Base-by-base conservation (phyloP, 208 protist species). In the Leishmania mexicana region DNA sequence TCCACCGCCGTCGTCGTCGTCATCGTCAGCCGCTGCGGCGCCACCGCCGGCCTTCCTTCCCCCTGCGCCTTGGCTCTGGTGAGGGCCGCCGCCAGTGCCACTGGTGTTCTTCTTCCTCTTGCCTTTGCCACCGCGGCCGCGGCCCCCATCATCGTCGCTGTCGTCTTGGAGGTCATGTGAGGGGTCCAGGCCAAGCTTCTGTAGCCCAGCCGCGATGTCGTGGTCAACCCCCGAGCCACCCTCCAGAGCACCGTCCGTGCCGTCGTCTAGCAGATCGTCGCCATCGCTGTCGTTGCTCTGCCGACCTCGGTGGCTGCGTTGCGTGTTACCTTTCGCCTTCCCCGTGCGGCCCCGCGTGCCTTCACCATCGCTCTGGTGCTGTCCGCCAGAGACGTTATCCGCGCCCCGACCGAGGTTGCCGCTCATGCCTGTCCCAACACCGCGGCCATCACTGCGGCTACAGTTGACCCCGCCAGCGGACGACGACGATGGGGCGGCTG, bases 41-140 rank as follows among this genome's bases (percentile, higher is more conserved):
- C 11, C 68, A 40, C 17, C 42, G 47, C 35, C 73, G 35, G 24
- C 19, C 15, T 47, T 72, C 19, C 19, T 40, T 15, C 17, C 21
- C 24, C 67, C 67, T 1, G 24, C 40, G 40, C 13, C 17, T 47
- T 72, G 67, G 40, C 35, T 47, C 19, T 72, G 67, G 21, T 24
- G 8, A 1, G 67, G 67, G 38, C 7, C 67, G 11, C 42, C 21
- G 28, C 40, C 70, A 19, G 70, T 28, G 38, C 70, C 24, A 17
- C 6, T 31, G 58, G 58, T 31, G 13, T 71, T 81, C 82, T 85
- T 85, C 51, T 88, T 85, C 42, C 68, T 88, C 79, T 86, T 87
- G 45, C 53, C 74, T 60, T 85, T 87, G 24, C 68, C 68, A 2
- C 83, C 74, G 15, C 83, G 79, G 17, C 82, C 77, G 76, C 79